These are phyloP conservation scores for Taiozyma onychis DNA, from an alignment of 1,139 yeast species.

Conservation along the genomic window DNA sequence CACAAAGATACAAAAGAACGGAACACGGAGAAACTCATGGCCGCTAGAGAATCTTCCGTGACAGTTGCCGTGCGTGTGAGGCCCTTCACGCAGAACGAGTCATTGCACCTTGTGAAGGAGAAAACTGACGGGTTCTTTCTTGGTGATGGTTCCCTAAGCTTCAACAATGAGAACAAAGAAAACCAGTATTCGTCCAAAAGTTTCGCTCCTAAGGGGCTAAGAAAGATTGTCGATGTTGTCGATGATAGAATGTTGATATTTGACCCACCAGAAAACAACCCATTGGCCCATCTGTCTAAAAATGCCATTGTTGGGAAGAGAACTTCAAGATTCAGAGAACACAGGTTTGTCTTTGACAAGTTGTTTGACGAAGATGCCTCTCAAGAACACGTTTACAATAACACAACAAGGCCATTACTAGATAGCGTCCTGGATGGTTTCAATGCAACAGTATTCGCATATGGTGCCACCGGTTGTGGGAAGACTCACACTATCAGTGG, in stretches of 20 bases:
- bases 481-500: conserved; percentile 91
- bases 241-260: conserved; percentile 87
- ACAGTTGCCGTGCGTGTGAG: conserved; percentile 79
- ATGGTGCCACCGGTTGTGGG: conserved; percentile 99
- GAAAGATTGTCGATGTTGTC: conserved; percentile 74
- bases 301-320: conserved; percentile 39
- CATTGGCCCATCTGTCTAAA: conserved; percentile 54
- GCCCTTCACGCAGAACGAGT: conserved; percentile 68
- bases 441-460: conserved; percentile 91
- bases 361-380: conserved; percentile 60
- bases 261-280: conserved; percentile 80
- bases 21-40: background rate
- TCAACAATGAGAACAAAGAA: conserved; percentile 19
- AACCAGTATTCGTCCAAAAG: conserved; percentile 18
- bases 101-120: conserved; percentile 35
- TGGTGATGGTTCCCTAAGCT: conserved; percentile 51
- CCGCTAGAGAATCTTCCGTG: conserved; percentile 48
- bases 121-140: conserved; percentile 38
- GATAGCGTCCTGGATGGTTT: conserved; percentile 77
- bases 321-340: conserved; percentile 59
- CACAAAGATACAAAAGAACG: background rate
- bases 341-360: conserved; percentile 76
- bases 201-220: conserved; percentile 46
- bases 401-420: conserved; percentile 66
- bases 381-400: conserved; percentile 62